A percentile compares a stretch with the other conserved stretches of the same genome.
These are phyloP conservation scores for Scleromitrula shiraiana DNA, from an alignment of 2,329 filamentous ascomycete species.

Conservation along the genomic window DNA sequence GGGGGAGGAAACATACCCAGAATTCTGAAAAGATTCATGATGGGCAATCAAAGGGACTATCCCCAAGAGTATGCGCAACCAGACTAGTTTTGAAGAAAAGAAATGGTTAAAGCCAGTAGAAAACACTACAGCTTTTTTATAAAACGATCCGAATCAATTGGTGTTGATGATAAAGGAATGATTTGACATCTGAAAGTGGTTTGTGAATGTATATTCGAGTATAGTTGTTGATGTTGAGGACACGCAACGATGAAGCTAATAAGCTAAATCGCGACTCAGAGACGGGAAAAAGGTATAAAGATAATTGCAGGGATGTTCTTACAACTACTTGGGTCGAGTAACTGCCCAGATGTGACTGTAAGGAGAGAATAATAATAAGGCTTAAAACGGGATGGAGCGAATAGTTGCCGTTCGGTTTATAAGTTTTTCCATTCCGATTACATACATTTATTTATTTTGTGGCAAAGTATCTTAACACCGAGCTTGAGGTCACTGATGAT, in stretches of 20 bases:
- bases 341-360: no score
- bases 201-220: neutral
- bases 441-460: neutral
- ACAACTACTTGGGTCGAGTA: neutral
- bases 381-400: conserved; percentile 6
- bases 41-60: conserved; percentile 24
- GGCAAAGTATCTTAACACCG: neutral
- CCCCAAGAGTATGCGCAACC: conserved; percentile 5
- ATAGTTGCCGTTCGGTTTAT: conserved; percentile 33
- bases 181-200: neutral
- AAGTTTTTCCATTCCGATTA: no score
- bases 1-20: conserved; percentile 40
- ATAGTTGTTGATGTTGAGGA: conserved; percentile 16
- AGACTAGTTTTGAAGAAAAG: neutral
- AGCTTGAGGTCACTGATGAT: conserved; percentile 14
- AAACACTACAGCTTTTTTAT: neutral
- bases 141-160: neutral
- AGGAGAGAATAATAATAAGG: neutral
- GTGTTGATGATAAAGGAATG: neutral
- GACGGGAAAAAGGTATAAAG: conserved; percentile 2
- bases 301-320: conserved; percentile 2
- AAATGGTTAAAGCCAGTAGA: neutral
- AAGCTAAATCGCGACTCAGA: conserved; percentile 2
- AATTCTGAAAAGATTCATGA: conserved; percentile 64
- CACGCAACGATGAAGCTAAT: conserved; percentile 22